phyloP scores from a whole-genome alignment of 2,329 filamentous ascomycete species.

The Aspergillus sp. region DNA sequence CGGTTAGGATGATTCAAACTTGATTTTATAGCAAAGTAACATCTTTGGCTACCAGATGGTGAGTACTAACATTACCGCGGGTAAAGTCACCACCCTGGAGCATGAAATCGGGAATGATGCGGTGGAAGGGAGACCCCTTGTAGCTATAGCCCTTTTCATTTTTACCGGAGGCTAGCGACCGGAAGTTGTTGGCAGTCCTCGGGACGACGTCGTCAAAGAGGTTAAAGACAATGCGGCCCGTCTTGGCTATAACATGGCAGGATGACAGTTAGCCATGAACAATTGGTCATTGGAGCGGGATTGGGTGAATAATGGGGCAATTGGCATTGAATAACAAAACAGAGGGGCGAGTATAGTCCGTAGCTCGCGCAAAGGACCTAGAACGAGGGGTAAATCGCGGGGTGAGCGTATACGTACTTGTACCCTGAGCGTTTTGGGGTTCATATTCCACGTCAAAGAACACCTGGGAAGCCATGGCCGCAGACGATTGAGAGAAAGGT shows the following conservation, averaged over 20 bases:
- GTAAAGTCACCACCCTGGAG: constrained; percentile 96
- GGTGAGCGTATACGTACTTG: constrained; percentile 26
- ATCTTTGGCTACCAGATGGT: background rate
- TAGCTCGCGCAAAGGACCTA: background rate
- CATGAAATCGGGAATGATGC: constrained; percentile 92
- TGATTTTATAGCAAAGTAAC: background rate
- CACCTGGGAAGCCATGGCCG: constrained; percentile 70
- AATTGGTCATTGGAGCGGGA: background rate
- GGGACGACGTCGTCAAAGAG: constrained; percentile 85
- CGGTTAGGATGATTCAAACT: constrained; percentile 11
- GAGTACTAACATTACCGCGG: constrained; percentile 73
- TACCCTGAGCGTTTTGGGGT: constrained; percentile 31
- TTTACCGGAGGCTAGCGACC: constrained; percentile 53
- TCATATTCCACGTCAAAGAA: constrained; percentile 72
- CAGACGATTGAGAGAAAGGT: constrained; percentile 63
- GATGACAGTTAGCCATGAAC: constrained; percentile 25
- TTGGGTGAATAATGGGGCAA: background rate
- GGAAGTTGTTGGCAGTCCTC: constrained; percentile 85
- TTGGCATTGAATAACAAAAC: background rate
- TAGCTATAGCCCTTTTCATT: constrained; percentile 54
- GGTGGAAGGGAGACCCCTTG: constrained; percentile 82
- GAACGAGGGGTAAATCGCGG: constrained; percentile 12
- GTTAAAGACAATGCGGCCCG: constrained; percentile 81
- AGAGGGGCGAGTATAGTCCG: background rate
- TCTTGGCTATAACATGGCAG: constrained; percentile 57